Conservation (phyloP, 257 asterid species). For the Solanum medicagineum region DNA sequence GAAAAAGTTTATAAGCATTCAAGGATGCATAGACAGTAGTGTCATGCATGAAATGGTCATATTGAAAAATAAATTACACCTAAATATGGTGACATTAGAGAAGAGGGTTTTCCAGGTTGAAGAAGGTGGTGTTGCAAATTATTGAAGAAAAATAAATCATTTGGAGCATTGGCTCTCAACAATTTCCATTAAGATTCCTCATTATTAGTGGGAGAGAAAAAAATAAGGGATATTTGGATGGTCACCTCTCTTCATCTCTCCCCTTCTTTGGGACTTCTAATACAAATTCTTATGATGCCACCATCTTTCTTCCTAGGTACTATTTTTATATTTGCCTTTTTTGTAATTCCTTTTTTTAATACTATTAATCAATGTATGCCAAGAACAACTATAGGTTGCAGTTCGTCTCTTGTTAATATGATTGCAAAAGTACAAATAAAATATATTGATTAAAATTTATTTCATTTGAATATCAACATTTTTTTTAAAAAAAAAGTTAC, state of each 20-base stretch:
- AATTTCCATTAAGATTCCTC: conserved; percentile 16
- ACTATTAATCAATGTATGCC: not conserved
- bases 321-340: not conserved
- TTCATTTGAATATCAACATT: not conserved
- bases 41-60: not conserved
- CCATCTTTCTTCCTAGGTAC: not conserved
- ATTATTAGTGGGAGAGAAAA: conserved; percentile 32
- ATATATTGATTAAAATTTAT: not conserved
- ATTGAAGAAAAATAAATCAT: conserved; percentile 7
- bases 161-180: not conserved
- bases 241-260: not conserved
- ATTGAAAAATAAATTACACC: not conserved
- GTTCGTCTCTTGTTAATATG: not conserved
- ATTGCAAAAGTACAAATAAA: not conserved
- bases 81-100: not conserved
- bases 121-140: conserved; percentile 16
- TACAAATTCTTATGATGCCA: not conserved
- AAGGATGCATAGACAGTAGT: not conserved
- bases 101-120: conserved; percentile 63
- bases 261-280: not conserved
- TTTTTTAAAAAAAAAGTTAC: not conserved
- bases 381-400: not conserved
- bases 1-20: not conserved
- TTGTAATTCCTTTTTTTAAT: not conserved
- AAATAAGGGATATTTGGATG: conserved; percentile 34